phyloP scores from a whole-genome alignment of 352 stramenopile genomes.

The Phytophthora cajani region DNA sequence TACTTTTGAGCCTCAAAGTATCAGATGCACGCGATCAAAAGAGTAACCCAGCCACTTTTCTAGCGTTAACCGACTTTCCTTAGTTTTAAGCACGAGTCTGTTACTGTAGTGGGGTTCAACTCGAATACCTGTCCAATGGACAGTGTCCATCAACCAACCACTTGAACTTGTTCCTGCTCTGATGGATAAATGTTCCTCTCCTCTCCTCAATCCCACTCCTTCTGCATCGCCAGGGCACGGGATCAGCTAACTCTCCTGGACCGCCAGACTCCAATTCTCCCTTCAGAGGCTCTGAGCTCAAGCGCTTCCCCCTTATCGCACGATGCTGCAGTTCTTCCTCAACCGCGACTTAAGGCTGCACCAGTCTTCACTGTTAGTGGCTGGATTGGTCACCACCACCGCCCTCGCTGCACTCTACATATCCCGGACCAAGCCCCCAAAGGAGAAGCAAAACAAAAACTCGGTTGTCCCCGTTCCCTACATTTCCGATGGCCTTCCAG shows the following conservation, averaged over 20 bases:
- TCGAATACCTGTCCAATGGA: too few species aligned
- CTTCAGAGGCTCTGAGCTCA: not conserved
- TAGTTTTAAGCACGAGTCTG: too few species aligned
- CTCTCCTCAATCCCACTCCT: not conserved
- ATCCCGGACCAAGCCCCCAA: not conserved
- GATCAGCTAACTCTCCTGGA: not conserved
- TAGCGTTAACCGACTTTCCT: too few species aligned
- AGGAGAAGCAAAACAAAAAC: not conserved
- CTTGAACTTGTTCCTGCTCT: not conserved
- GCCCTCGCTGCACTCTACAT: not conserved
- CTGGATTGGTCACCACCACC: not conserved
- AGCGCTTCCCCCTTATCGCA: not conserved
- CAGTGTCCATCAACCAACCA: not conserved
- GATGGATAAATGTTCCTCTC: not conserved
- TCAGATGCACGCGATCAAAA: too few species aligned
- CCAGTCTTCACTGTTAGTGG: not conserved
- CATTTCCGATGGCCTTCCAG: not conserved
- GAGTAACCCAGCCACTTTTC: too few species aligned
- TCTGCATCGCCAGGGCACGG: not conserved
- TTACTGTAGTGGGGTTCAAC: not conserved
- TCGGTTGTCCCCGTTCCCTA: not conserved
- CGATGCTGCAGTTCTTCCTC: not conserved
- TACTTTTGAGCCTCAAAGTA: too few species aligned
- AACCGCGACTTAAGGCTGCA: not conserved
- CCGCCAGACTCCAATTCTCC: not conserved